Percentiles rank a stretch among this genome's conserved stretches.
phyloP scores from a whole-genome alignment of 257 asterid genomes.

The Henckelia pumila region DNA sequence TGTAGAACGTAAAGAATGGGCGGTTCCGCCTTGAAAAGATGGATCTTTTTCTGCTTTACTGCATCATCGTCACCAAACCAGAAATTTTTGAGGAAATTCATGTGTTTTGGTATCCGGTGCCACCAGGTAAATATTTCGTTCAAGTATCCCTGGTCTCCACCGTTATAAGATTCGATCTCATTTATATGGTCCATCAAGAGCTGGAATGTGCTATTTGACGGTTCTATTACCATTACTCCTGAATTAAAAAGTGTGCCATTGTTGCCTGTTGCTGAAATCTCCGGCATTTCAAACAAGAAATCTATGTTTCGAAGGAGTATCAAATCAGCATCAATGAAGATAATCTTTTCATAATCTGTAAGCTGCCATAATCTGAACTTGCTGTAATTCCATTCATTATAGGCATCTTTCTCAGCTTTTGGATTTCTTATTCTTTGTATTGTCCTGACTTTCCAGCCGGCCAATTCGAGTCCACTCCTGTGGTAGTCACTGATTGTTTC shows the following conservation, averaged over 20 bases:
- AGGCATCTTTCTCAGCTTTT: slow-evolving; percentile 72
- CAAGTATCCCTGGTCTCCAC: slow-evolving; percentile 89
- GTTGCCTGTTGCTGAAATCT: slow-evolving; percentile 87
- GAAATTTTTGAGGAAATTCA: slow-evolving; percentile 78
- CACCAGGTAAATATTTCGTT: slow-evolving; percentile 89
- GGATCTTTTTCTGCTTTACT: slow-evolving; percentile 50
- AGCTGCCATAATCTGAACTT: slow-evolving; percentile 88
- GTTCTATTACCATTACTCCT: slow-evolving; percentile 91
- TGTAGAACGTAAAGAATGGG: slow-evolving; percentile 77
- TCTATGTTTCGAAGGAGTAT: slow-evolving; percentile 79
- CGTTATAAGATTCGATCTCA: slow-evolving; percentile 81
- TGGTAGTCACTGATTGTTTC: slow-evolving; percentile 65
- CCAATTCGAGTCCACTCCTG: slow-evolving; percentile 66
- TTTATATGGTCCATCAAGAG: slow-evolving; percentile 80
- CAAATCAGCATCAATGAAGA: slow-evolving; percentile 79
- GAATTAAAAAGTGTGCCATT: slow-evolving; percentile 90
- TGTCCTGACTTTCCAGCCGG: slow-evolving; percentile 81
- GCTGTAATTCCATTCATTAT: slow-evolving; percentile 96
- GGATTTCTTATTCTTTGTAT: slow-evolving; percentile 80
- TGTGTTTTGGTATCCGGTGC: slow-evolving; percentile 87
- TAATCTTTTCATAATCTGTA: slow-evolving; percentile 62
- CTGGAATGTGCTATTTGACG: slow-evolving; percentile 76
- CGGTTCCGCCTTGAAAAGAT: slow-evolving; percentile 68
- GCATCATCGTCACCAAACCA: slow-evolving; percentile 81
- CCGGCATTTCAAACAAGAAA: slow-evolving; percentile 70